phyloP scores from a whole-genome alignment of 129 eudicot genomes.

The Flaveria linearis region DNA sequence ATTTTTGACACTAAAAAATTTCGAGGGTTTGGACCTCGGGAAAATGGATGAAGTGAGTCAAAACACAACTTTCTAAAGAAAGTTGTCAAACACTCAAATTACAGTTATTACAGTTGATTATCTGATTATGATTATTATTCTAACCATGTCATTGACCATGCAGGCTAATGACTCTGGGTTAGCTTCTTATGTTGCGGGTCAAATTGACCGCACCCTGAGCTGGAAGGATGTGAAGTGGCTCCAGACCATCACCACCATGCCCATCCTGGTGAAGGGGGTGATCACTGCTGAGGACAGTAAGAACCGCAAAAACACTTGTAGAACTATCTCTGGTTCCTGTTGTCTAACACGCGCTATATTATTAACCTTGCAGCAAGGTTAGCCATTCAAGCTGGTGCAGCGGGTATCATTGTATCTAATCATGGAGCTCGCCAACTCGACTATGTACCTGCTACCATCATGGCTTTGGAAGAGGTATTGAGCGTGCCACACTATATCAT shows the following conservation, averaged over 20 bases:
- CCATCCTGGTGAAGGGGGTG: constrained; percentile 92
- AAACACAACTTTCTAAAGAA: background rate
- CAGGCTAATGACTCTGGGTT: constrained; percentile 92
- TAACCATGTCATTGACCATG: constrained; percentile 25
- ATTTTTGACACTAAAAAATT: constrained; percentile 78
- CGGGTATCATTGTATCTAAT: constrained; percentile 92
- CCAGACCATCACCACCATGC: constrained; percentile 81
- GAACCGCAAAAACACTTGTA: constrained; percentile 15
- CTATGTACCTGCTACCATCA: constrained; percentile 90
- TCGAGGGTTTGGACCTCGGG: constrained; percentile 90
- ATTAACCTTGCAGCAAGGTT: constrained; percentile 68
- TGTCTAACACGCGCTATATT: background rate
- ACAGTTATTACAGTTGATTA: background rate
- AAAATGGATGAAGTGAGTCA: constrained; percentile 85
- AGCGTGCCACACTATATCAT: background rate
- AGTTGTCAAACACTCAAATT: background rate
- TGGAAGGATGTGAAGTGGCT: constrained; percentile 99
- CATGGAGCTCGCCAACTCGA: constrained; percentile 99
- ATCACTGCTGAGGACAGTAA: constrained; percentile 96
- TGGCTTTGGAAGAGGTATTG: constrained; percentile 91
- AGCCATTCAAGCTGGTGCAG: constrained; percentile 87
- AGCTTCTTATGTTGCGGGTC: constrained; percentile 91
- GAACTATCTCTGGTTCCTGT: background rate
- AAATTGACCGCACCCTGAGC: constrained; percentile 92
- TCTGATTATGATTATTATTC: background rate